Evolutionary conservation across 2,329 filamentous ascomycete species (phyloP).

Genomic region (Aspergillus amoenus): DNA sequence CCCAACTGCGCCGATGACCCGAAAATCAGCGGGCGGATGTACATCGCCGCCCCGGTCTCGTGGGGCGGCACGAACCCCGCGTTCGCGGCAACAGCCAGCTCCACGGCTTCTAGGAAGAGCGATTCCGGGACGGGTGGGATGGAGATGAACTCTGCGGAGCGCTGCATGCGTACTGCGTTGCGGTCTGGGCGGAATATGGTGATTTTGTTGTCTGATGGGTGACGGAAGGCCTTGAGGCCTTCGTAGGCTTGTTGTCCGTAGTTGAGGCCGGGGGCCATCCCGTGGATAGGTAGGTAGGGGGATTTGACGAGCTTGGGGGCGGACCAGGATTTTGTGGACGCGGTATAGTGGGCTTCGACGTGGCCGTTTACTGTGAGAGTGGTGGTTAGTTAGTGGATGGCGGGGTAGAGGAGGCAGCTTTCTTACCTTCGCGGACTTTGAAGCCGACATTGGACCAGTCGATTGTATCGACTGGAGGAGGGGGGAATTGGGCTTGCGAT

Average conservation of each 20-base stretch:
- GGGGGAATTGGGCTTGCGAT: constrained; percentile 28
- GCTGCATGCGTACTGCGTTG: constrained; percentile 81
- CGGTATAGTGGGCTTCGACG: constrained; percentile 81
- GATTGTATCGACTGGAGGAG: constrained; percentile 31
- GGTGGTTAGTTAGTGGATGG: background rate
- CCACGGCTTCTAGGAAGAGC: constrained; percentile 73
- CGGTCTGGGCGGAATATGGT: constrained; percentile 83
- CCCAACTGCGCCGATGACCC: constrained; percentile 85
- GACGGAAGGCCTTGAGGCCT: constrained; percentile 93
- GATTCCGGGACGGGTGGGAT: constrained; percentile 77
- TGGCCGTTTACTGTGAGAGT: constrained; percentile 73
- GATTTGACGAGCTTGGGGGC: constrained; percentile 75
- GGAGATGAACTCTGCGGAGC: constrained; percentile 79
- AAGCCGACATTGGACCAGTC: constrained; percentile 96
- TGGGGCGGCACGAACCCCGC: constrained; percentile 89
- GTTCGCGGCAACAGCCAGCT: constrained; percentile 81
- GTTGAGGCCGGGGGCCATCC: constrained; percentile 92
- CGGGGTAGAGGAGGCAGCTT: constrained; percentile 20
- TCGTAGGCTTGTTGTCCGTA: constrained; percentile 98
- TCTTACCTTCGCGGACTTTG: constrained; percentile 77
- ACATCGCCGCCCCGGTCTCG: constrained; percentile 85
- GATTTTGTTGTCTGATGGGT: constrained; percentile 62
- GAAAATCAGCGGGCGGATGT: constrained; percentile 85
- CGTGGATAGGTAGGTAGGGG: constrained; percentile 84
- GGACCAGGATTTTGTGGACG: constrained; percentile 71